A percentile compares a stretch with the other conserved stretches of the same genome.
Evolutionary conservation across 441 rosid genomes (phyloP).

Genomic region (Cnidoscolus chayamansa): DNA sequence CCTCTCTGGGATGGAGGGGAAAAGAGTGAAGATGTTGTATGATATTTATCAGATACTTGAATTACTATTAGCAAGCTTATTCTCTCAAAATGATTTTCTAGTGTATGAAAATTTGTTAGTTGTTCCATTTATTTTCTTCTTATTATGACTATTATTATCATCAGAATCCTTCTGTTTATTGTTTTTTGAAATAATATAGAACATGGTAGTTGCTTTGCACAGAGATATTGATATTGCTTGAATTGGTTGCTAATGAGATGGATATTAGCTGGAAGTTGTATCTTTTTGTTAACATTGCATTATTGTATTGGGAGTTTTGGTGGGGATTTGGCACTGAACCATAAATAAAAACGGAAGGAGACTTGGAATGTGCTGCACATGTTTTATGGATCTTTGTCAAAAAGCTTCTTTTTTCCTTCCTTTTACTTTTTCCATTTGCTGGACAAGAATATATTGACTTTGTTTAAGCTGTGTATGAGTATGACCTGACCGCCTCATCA

Average conservation of each 20-base stretch:
- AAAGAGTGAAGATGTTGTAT: not conserved
- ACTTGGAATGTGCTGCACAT: not conserved
- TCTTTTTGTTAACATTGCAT: not conserved
- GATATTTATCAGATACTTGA: not conserved
- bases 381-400: not conserved
- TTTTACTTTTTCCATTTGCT: not conserved
- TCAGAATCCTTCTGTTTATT: not conserved
- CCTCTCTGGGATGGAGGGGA: not conserved
- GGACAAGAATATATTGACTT: too few species aligned
- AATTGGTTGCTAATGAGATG: conserved; percentile 6
- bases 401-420: not conserved
- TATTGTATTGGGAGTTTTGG: not conserved
- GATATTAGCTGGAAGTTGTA: conserved; percentile 3
- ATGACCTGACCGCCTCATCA: too few species aligned
- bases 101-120: not conserved
- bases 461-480: too few species aligned
- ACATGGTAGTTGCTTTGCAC: not conserved
- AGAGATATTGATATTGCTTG: not conserved
- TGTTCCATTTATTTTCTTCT: too few species aligned
- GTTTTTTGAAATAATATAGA: not conserved
- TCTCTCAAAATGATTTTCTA: not conserved
- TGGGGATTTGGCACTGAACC: not conserved
- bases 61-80: not conserved
- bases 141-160: too few species aligned
- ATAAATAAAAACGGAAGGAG: not conserved